Base-by-base conservation (phyloP, 2,329 filamentous ascomycete species). In the Aureobasidium melanogenum region DNA sequence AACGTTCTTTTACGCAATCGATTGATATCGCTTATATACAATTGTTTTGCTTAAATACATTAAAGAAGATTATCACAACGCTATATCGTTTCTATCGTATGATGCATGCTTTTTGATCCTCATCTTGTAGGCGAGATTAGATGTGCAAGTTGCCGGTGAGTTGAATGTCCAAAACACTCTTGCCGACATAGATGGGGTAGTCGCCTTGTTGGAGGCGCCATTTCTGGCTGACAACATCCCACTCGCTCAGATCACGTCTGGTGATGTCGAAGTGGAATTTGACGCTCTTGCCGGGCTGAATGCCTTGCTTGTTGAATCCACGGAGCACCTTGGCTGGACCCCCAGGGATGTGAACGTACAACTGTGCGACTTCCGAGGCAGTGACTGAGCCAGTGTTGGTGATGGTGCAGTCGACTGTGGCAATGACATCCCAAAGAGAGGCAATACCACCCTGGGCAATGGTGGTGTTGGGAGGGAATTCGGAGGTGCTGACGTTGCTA, bases 321-420 rank as follows among this genome's bases (percentile, higher is more conserved):
- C 72, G 61, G 41, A 74, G 62, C 1, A 67, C 66, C 52, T 67
- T 65, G 19, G 68, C 71, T 8, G 65, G 61, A 39, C 60, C 65
- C 32, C 63, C 62, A 2, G 66, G 52, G 12, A 73, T 69, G 26
- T 68, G 60, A 7, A 74, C 52, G 62, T 73, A 74, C 19, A 84
- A 67, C 67, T 84, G 81, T 6, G 79, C 77, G 48, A 84, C 80
- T 64, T 83, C 81, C 26, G 80, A 76, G 38, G 80, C 81, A 15
- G 66, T 66, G 44, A 80, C 69, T 3, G 67, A 66, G 26, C 81
- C 81, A 1, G 77, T 80, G 70, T 83, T 84, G 24, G 73, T 77
- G 64, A 84, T 74, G 6, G 75, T 79, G 3, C 76, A 79, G 6
- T 72, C 74, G 39, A 83, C 75, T 26, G 74, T 72, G 64, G 80